phyloP scores from a whole-genome alignment of 768 basidiomycete species.

The Collybia sordida region DNA sequence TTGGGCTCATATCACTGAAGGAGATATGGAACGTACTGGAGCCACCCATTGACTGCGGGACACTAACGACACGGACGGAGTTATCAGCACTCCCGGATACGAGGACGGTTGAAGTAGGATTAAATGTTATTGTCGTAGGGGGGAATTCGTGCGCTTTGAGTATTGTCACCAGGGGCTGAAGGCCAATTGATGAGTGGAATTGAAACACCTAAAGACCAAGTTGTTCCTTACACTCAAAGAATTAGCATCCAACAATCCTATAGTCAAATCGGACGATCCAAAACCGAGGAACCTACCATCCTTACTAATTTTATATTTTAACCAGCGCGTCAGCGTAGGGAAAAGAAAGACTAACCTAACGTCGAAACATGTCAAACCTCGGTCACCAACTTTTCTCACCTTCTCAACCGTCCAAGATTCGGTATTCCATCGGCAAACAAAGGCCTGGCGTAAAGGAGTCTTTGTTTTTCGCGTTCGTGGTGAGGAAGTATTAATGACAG shows the following conservation, averaged over 20 bases:
- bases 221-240: constrained; percentile 64
- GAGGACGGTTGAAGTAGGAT: constrained; percentile 74
- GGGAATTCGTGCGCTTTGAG: constrained; percentile 95
- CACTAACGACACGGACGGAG: constrained; percentile 73
- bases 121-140: constrained; percentile 87
- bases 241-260: constrained; percentile 80
- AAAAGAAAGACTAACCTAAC: constrained; percentile 57
- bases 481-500: constrained; percentile 68
- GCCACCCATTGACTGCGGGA: constrained; percentile 56
- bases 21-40: constrained; percentile 44
- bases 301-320: constrained; percentile 41
- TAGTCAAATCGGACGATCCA: constrained; percentile 83
- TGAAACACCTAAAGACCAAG: background rate
- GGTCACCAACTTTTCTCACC: constrained; percentile 71
- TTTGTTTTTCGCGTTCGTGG: constrained; percentile 58
- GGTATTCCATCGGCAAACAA: constrained; percentile 72
- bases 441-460: constrained; percentile 56
- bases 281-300: constrained; percentile 84
- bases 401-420: constrained; percentile 66
- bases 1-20: background rate
- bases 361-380: constrained; percentile 85
- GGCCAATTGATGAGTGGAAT: constrained; percentile 1
- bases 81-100: constrained; percentile 93
- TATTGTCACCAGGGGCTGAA: constrained; percentile 84
- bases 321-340: constrained; percentile 4